Base-by-base conservation (phyloP, 202 grass and related monocot species). In the Hordeum pubiflorum region DNA sequence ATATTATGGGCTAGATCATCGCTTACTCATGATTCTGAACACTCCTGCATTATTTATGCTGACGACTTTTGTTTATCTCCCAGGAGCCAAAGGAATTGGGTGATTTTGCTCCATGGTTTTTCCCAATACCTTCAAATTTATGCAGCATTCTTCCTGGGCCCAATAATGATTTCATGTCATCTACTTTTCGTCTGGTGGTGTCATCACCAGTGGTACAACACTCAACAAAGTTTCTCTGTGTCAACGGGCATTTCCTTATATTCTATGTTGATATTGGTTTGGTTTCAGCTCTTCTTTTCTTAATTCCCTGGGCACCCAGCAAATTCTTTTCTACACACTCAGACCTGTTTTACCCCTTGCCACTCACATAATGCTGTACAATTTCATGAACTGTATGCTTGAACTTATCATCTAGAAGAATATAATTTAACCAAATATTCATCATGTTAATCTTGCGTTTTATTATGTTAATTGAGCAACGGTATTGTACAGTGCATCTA, bases 81-180 rank as follows among this genome's bases (percentile, higher is more conserved):
- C 87, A 98, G 95, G 86, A 52, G 20, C 62, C 56, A 78, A 89
- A 85, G 60, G 78, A 91, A 83, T 37, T 98, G 27, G 39, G 81
- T 86, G 88, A 93, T 77, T 82, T 98, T 17, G 33, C 88, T 79
- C 90, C 92, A 72, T 98, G 95, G 92, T 91, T 89, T 84, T 95
- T 98, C 58, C 92, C 95, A 58, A 70, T 90, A 38, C 84, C 92
- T 15, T 91, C 84, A 69, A 82, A 84, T 69, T 79, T 87, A 69
- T 95, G 90, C 80, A 98, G 63, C 46, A 69, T 94, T 63, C 58
- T 79, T 76, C 84, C 92, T 68, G 92, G 92, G 62, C 77, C 92
- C 24, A 98, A 98, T 66, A 89, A 94, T 76, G 90, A 93, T 88
- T 98, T 90, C 76, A 87, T 88, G 90, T 93, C 92, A 69, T 88